Percentiles rank a stretch among this genome's conserved stretches.
Conservation (phyloP, 2,329 filamentous ascomycete species). For the Aureobasidium sp. region DNA sequence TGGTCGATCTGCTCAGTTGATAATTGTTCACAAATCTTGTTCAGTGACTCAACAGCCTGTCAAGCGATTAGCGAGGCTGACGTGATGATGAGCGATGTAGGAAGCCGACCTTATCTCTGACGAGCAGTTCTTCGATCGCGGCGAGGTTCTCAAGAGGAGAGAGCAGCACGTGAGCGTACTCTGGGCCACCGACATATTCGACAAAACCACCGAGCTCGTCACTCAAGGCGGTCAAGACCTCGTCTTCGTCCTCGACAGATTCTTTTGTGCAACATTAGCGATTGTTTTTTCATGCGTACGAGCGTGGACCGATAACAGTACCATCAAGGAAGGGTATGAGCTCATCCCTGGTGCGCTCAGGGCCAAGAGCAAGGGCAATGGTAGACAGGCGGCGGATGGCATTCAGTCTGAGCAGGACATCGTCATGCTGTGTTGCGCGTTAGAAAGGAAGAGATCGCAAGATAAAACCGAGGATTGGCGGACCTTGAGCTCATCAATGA, state of each 20-base stretch:
- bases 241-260: conserved; percentile 97
- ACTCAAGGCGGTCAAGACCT: conserved; percentile 92
- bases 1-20: conserved; percentile 92
- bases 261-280: conserved; percentile 51
- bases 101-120: conserved; percentile 84
- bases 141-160: conserved; percentile 97
- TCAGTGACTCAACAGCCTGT: conserved; percentile 95
- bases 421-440: conserved; percentile 66
- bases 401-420: conserved; percentile 95
- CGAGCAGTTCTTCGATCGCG: conserved; percentile 95
- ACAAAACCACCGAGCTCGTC: conserved; percentile 95
- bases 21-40: conserved; percentile 95
- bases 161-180: conserved; percentile 90
- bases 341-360: conserved; percentile 95
- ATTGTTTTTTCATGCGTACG: neutral
- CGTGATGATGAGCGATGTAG: neutral
- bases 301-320: conserved; percentile 44
- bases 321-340: conserved; percentile 98
- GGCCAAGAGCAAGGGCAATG: conserved; percentile 90
- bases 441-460: neutral
- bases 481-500: conserved; percentile 99
- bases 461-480: conserved; percentile 21
- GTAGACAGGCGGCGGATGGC: conserved; percentile 97
- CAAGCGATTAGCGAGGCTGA: conserved; percentile 25
- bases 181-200: conserved; percentile 92